Evolutionary conservation across 2,329 filamentous ascomycete species (phyloP), one percentile per base, ranked within the genome.

Genomic region (Metarhizium rileyi): DNA sequence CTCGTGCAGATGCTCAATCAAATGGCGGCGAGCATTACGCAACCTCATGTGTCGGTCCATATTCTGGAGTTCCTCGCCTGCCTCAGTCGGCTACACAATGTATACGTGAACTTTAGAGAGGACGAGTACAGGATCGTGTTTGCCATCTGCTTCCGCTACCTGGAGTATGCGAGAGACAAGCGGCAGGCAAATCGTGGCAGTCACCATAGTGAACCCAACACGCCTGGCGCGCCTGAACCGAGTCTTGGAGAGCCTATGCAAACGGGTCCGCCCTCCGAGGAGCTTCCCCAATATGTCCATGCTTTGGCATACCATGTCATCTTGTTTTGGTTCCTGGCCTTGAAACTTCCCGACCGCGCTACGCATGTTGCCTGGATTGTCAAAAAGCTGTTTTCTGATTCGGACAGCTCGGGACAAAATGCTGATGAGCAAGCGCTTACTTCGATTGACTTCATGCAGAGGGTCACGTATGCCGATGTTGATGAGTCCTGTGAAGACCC

Each of bases 21-120:
- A 63, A 95, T 98, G 87, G 86, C 90, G 1, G 88, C 90, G 58
- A 94, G 96, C 60, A 95, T 98, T 60, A 97, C 93, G 1, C 90
- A 95, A 60, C 84, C 89, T 6, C 82, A 90, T 50, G 86, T 96
- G 33, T 90, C 91, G 9, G 86, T 96, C 53, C 93, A 98, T 62
- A 95, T 98, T 53, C 74, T 98, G 46, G 93, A 98, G 62, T 97
- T 98, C 61, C 73, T 98, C n/a, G 87, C 88, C 9, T 85, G 89
- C 46, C 76, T 98, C 26, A 90, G 90, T 48, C 84, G 91, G 33
- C 72, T 96, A 51, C 88, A 87, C 9, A 80, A 88, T 53, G 76
- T 96, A 1, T 94, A 90, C 62, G 82, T 88, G 61, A 94, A 95
- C 61, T 87, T 96, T 63, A 80, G 87, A 47, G 85, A 94, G 58